Evolutionary conservation across 345 rosid species (phyloP).

Genomic region (Melaleuca alternifolia): DNA sequence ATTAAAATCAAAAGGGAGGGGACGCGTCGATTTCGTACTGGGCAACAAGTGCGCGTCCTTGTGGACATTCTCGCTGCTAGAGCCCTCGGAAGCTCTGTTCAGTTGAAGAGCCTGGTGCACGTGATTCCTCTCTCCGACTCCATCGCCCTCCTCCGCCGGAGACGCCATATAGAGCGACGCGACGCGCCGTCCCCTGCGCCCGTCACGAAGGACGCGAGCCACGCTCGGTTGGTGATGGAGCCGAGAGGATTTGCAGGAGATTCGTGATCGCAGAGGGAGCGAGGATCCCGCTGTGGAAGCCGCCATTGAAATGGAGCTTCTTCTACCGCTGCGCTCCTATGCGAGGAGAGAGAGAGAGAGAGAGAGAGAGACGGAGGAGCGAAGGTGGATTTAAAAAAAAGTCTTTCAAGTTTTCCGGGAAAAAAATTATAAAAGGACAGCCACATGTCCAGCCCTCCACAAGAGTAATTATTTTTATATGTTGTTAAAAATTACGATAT

Average conservation of each 20-base stretch:
- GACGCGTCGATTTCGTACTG: conserved; percentile 20
- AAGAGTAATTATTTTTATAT: background rate
- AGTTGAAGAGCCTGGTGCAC: conserved; percentile 22
- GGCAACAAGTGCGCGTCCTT: conserved; percentile 48
- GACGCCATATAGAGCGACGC: conserved; percentile 15
- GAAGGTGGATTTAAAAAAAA: background rate
- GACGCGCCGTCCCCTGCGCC: conserved; percentile 8
- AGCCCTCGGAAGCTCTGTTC: conserved; percentile 20
- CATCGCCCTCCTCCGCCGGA: conserved; percentile 9
- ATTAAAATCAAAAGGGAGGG: background rate
- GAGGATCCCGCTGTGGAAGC: conserved; percentile 31
- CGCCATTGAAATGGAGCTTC: background rate
- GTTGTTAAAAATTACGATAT: no score
- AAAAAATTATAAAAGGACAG: background rate
- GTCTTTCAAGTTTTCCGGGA: background rate
- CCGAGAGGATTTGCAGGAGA: conserved; percentile 8
- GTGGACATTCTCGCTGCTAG: conserved; percentile 4
- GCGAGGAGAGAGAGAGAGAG: rapidly evolving
- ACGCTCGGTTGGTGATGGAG: conserved; percentile 7
- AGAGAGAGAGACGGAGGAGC: background rate
- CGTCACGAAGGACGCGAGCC: background rate
- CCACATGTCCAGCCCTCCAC: background rate
- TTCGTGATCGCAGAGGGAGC: conserved; percentile 21
- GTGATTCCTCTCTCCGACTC: background rate
- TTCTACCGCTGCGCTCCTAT: background rate